These are phyloP conservation scores for Edaphochlamys debaryana DNA, from an alignment of 139 green algal genomes.

Conservation along the genomic window DNA sequence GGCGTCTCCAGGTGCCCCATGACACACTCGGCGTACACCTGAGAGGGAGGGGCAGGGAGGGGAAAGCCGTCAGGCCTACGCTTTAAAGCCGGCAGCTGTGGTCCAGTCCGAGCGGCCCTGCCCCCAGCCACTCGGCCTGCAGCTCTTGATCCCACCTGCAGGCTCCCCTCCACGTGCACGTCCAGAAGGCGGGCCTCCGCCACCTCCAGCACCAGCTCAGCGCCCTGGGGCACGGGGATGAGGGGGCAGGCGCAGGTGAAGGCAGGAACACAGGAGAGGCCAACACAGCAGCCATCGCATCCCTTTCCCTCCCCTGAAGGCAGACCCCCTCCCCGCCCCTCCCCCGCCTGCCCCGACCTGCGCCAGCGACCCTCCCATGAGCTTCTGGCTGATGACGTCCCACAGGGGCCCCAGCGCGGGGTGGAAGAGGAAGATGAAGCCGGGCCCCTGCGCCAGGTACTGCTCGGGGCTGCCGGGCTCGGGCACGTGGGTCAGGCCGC, in stretches of 20 bases:
- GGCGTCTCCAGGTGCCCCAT: constrained; percentile 51
- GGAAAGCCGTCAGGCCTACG: too few relatives aligned
- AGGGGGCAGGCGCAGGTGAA: too few relatives aligned
- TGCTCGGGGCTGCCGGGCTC: constrained; percentile 68
- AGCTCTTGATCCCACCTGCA: constrained; percentile 67
- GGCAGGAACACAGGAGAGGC: too few relatives aligned
- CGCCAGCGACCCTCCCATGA: constrained; percentile 80
- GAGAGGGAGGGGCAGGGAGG: background rate
- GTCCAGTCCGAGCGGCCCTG: background rate
- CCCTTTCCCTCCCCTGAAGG: too few relatives aligned
- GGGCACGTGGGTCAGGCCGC: constrained; percentile 45
- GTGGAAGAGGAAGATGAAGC: constrained; percentile 93
- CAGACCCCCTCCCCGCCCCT: too few relatives aligned
- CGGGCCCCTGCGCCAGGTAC: constrained; percentile 81
- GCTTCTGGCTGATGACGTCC: constrained; percentile 96
- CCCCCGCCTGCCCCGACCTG: too few relatives aligned
- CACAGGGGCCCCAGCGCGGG: constrained; percentile 95
- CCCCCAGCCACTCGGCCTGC: background rate
- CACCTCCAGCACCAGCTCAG: constrained; percentile 77
- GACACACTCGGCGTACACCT: constrained; percentile 43
- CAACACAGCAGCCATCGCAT: too few relatives aligned
- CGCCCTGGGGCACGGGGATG: too few relatives aligned
- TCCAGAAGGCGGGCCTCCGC: constrained; percentile 78
- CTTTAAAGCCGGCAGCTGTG: too few relatives aligned
- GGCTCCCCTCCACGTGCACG: constrained; percentile 80